Evolutionary conservation across 2,329 filamentous ascomycete species (phyloP), one percentile per base, ranked within the genome.

Genomic region (Trichoderma cornu-damae): DNA sequence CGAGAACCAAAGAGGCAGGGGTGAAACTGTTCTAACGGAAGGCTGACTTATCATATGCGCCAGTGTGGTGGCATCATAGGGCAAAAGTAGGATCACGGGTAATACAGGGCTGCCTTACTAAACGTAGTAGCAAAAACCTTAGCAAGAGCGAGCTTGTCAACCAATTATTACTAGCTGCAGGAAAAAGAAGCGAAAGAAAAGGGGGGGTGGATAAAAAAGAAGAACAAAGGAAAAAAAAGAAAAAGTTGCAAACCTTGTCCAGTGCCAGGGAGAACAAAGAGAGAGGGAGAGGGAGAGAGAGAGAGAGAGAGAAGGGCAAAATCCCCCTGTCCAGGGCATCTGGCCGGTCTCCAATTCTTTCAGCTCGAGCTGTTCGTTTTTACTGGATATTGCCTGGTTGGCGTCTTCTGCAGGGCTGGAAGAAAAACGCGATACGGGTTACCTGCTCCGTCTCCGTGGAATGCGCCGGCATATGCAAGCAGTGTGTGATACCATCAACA

Each of bases 261-360:
- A 26, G 42, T 18, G 43, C 53, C 37, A 48, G 35, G 26, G 44
- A 55, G 22, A 28, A 32, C 18, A 28, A n/a, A 38, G 14, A 16
- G 26, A n/a, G 22, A 30, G 12, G 38, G 18, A 55, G 40, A 14
- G n/a, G 32, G 32, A 38, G n/a, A n/a, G n/a, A 28, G 9, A 38
- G 14, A 16, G 26, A n/a, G 22, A 30, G 12, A 28, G 18, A 55
- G 40, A 14, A 20, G 32, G 32, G 30, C n/a, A n/a, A n/a, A n/a
- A n/a, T n/a, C 22, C 32, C 42, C 42, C 32, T 22, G 22, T 38
- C 42, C n/a, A 47, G 24, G n/a, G 22, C 51, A 55, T 55, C 51
- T 55, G n/a, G 51, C 51, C 52, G 26, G 43, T 14, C 44, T 37
- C 37, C 53, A 57, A 40, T 24, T 49, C 44, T 49, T 49, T 49